A percentile compares a stretch with the other conserved stretches of the same genome.
Evolutionary conservation across 805 yeast genomes (phyloP).

Genomic region (Phaffomyces opuntiae): DNA sequence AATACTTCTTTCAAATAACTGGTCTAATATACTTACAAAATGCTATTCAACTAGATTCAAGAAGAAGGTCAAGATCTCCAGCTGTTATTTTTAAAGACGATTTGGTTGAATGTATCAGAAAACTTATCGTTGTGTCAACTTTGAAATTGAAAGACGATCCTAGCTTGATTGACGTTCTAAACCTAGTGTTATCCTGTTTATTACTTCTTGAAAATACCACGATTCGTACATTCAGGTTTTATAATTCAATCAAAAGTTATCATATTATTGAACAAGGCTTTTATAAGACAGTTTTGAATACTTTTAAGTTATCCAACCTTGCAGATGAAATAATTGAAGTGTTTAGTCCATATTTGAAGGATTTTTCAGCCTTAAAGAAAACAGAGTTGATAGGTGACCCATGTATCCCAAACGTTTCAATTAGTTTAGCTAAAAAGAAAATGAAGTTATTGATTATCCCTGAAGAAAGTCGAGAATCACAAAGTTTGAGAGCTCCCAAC

Average conservation of each 20-base stretch:
- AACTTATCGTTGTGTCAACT: constrained; percentile 12
- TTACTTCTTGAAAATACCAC: constrained; percentile 39
- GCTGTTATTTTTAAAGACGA: not conserved
- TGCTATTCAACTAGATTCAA: not conserved
- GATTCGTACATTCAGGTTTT: constrained; percentile 35
- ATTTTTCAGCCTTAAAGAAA: not conserved
- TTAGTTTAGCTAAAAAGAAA: no score
- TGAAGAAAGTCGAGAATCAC: not conserved
- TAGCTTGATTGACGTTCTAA: constrained; percentile 24
- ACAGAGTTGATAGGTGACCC: not conserved
- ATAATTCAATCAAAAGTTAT: constrained; percentile 29
- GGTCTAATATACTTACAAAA: constrained; percentile 11
- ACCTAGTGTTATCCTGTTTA: constrained; percentile 36
- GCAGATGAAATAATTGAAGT: not conserved
- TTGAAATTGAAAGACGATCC: constrained; percentile 31
- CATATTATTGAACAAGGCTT: constrained; percentile 7
- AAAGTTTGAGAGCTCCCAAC: not conserved
- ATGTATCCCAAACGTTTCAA: not conserved
- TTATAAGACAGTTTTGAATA: not conserved
- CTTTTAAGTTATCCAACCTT: not conserved
- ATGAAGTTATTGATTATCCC: no score
- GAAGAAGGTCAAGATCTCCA: not conserved
- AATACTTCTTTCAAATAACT: constrained; percentile 8
- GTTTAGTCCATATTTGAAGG: not conserved
- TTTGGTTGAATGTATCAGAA: constrained; percentile 12